A percentile compares a stretch with the other conserved stretches of the same genome.
Conservation (phyloP, 345 rosid genomes). For the Diplotaxis tenuifolia region DNA sequence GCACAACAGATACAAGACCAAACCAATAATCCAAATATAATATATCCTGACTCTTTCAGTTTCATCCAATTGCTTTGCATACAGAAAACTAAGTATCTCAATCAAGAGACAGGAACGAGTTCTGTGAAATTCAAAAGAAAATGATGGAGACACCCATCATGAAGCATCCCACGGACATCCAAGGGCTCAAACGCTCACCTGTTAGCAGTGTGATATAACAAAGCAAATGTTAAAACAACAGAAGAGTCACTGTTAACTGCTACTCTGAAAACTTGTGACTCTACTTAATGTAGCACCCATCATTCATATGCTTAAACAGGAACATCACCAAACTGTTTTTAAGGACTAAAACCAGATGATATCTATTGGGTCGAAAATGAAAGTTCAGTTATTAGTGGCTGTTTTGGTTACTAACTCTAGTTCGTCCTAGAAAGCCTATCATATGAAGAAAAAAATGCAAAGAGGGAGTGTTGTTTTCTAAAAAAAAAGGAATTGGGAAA, state of each 20-base stretch:
- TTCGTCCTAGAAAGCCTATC: conserved; percentile 1
- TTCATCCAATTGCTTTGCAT: conserved; percentile 9
- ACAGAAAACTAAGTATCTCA: conserved; percentile 15
- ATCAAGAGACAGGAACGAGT: not conserved
- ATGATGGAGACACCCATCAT: conserved; percentile 81
- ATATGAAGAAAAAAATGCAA: not conserved
- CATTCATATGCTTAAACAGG: not conserved
- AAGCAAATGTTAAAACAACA: not conserved
- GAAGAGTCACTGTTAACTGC: not conserved
- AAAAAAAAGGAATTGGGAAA: not conserved
- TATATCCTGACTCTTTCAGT: not conserved
- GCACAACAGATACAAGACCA: conserved; percentile 15
- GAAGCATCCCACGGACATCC: conserved; percentile 93
- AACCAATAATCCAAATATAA: conserved; percentile 4
- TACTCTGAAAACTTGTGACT: not conserved
- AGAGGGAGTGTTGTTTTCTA: not conserved
- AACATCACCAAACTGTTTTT: not conserved
- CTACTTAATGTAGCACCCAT: not conserved
- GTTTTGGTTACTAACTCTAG: not conserved
- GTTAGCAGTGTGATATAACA: conserved; percentile 4
- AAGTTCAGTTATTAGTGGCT: not conserved
- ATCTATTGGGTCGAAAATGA: not conserved
- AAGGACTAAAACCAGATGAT: not conserved
- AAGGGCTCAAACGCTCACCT: conserved; percentile 96
- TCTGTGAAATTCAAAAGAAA: conserved; percentile 57